Percentiles rank a stretch among this genome's conserved stretches.
Conservation (phyloP, 1,284 basidiomycete species). For the Chiua sp. region DNA sequence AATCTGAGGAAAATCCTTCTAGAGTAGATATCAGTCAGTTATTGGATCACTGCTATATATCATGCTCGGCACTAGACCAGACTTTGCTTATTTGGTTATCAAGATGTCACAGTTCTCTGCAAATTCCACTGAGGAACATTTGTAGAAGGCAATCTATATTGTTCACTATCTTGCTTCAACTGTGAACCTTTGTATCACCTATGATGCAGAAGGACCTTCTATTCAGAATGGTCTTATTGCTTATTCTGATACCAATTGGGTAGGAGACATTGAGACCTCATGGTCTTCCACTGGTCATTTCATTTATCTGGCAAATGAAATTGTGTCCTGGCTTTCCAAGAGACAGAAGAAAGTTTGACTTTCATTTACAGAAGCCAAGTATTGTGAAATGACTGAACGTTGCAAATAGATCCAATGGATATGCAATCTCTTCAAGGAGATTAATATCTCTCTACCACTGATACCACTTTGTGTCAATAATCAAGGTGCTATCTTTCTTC, state of each 20-base stretch:
- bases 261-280: not conserved
- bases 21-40: no score
- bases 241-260: not conserved
- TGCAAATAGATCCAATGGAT: no score
- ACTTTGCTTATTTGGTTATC: no score
- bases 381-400: not conserved
- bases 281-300: not conserved
- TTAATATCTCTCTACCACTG: no score
- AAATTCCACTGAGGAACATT: not conserved
- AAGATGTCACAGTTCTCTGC: not conserved
- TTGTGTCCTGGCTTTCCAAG: slow-evolving; percentile 1
- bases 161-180: not conserved
- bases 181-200: no score
- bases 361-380: not conserved
- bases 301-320: not conserved
- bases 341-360: not conserved
- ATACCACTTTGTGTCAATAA: no score
- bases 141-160: not conserved
- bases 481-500: no score
- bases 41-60: not conserved
- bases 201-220: not conserved
- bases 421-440: no score
- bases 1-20: no score
- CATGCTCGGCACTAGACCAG: not conserved
- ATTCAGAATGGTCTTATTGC: not conserved